Percentiles rank a stretch among this genome's conserved stretches.
These are phyloP conservation scores for Lactarius sp. DNA, from an alignment of 768 basidiomycete genomes.

Conservation along the genomic window DNA sequence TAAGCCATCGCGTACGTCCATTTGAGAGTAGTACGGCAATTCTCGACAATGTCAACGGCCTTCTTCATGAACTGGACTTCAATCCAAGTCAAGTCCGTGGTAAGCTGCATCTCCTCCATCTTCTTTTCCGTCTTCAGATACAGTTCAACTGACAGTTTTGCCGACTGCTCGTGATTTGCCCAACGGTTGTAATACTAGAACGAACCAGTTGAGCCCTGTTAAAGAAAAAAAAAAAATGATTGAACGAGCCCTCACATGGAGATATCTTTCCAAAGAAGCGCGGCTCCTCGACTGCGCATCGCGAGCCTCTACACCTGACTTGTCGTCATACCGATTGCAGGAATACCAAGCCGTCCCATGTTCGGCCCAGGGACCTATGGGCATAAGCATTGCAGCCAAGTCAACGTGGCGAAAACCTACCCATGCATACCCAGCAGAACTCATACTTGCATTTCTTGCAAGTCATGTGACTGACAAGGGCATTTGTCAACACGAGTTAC, in stretches of 20 bases:
- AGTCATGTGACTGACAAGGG: conserved; percentile 84
- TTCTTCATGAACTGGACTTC: conserved; percentile 99
- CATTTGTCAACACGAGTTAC: conserved; percentile 21
- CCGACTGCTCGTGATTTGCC: conserved; percentile 99
- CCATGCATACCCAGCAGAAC: conserved; percentile 99
- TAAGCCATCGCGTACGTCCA: conserved; percentile 99
- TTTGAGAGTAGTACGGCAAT: conserved; percentile 92
- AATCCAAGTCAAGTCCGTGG: conserved; percentile 92
- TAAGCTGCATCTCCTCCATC: conserved; percentile 99
- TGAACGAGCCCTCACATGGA: conserved; percentile 60
- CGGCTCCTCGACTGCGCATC: conserved; percentile 89
- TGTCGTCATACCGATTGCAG: conserved; percentile 96
- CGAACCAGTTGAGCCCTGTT: conserved; percentile 4
- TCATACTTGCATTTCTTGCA: conserved; percentile 99
- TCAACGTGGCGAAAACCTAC: conserved; percentile 38
- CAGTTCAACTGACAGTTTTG: conserved; percentile 88
- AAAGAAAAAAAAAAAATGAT: neutral
- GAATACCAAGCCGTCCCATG: conserved; percentile 98
- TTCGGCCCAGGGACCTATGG: conserved; percentile 86
- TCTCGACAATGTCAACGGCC: conserved; percentile 87
- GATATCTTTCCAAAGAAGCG: conserved; percentile 89
- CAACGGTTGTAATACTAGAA: conserved; percentile 96
- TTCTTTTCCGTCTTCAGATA: conserved; percentile 98
- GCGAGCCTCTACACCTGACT: conserved; percentile 78
- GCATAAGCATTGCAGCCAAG: conserved; percentile 31